Evolutionary conservation across 306 rosid genomes (phyloP).

Genomic region (Pterocarpus santalinus): DNA sequence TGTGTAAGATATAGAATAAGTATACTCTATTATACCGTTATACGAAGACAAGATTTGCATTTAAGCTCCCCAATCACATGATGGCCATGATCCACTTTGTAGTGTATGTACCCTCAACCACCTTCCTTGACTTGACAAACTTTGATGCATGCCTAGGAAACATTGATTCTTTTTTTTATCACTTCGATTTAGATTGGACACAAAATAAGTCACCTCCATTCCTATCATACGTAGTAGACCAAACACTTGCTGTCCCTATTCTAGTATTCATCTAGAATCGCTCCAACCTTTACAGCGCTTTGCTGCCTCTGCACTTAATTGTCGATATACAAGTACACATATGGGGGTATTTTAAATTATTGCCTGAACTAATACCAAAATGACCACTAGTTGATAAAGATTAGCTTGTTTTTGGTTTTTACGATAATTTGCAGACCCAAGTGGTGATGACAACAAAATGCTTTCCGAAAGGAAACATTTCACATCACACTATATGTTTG

Average conservation of each 20-base stretch:
- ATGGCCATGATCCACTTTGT: constrained; percentile 16
- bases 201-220: background rate
- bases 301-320: background rate
- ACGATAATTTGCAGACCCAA: no score
- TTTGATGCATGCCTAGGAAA: constrained; percentile 59
- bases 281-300: background rate
- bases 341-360: no score
- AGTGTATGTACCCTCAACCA: constrained; percentile 40
- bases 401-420: no score
- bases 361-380: no score
- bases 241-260: background rate
- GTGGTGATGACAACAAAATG: no score
- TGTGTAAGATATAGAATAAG: background rate
- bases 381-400: no score
- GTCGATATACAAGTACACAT: no score
- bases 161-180: constrained; percentile 37
- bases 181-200: background rate
- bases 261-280: background rate
- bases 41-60: background rate
- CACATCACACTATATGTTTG: no score
- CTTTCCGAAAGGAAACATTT: no score
- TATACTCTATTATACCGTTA: background rate
- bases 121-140: constrained; percentile 46
- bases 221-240: background rate
- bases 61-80: background rate